Evolutionary conservation across 179 eudicot species (phyloP), one percentile per base, ranked within the genome.

Genomic region (Silene vulgaris): DNA sequence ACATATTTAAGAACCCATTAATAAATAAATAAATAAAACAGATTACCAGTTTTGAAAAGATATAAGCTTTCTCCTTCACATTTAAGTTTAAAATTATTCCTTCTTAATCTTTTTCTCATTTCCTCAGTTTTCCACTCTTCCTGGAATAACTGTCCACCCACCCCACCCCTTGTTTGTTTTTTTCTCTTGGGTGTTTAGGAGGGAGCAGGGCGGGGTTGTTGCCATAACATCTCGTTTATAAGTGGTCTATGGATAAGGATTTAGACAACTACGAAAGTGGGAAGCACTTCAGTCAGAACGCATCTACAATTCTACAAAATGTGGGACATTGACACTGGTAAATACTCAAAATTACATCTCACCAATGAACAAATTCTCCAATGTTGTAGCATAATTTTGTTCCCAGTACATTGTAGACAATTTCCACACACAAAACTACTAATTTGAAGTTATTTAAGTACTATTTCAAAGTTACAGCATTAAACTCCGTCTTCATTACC

Each of bases 41-140:
- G n/a, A 7, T 26, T n/a, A 17, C 35, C 72, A 23, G 21, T 23
- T 26, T 45, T 8, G 61, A 50, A 50, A 71, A 8, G 20, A 26
- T 26, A 50, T 28, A 71, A 17, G 56, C 72, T 37, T 69, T 20
- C 57, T 40, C 57, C 29, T 17, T 71, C 63, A 26, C 21, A 71
- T 7, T 9, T 69, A 45, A 69, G 60, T 69, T 11, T 5, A 21
- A 69, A 23, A 48, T 69, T 40, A 69, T 43, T 21, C 32, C 32
- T 45, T 69, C 54, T 26, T n/a, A 20, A 2, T 13, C 3, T 16
- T 65, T 65, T 30, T 30, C 69, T 30, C 17, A 65, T 16, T 30
- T 8, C 4, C 69, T 16, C 69, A 3, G 8, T 65, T n/a, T n/a
- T n/a, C n/a, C n/a, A n/a, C n/a, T n/a, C 69, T 65, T 65, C 20